phyloP scores from a whole-genome alignment of 169 alveolate genomes.

The Neospora caninum region DNA sequence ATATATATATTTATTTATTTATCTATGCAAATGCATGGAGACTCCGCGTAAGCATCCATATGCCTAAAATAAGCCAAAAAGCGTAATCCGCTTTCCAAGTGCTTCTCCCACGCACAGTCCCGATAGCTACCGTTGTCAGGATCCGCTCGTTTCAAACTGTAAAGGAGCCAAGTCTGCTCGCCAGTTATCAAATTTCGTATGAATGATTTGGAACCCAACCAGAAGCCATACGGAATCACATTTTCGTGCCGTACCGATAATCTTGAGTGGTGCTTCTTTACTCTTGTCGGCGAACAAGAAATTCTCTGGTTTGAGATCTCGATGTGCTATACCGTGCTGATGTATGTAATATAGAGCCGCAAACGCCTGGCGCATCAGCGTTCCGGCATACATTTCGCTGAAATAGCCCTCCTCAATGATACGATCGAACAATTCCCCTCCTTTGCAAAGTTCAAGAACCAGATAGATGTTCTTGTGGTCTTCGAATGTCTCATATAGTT shows the following conservation, averaged over 20 bases:
- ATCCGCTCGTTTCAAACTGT: too few species aligned
- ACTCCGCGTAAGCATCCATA: too few species aligned
- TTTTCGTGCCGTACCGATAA: conserved; percentile 65
- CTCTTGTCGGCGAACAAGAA: conserved; percentile 80
- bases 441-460: conserved; percentile 88
- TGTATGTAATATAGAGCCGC: conserved; percentile 94
- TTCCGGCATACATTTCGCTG: conserved; percentile 90
- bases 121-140: too few species aligned
- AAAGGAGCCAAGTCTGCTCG: too few species aligned
- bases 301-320: conserved; percentile 92
- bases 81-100: too few species aligned
- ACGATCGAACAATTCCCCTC: conserved; percentile 93
- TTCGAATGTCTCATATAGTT: conserved; percentile 83
- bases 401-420: conserved; percentile 86
- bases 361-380: conserved; percentile 90
- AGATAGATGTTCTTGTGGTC: conserved; percentile 82
- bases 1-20: too few species aligned
- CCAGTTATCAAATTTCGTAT: too few species aligned
- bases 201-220: too few species aligned
- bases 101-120: too few species aligned
- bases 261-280: conserved; percentile 80
- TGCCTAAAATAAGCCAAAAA: too few species aligned
- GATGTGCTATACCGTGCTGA: conserved; percentile 86
- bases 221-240: too few species aligned
- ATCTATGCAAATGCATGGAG: too few species aligned